Evolutionary conservation across 169 alveolate genomes (phyloP), one percentile per base, ranked within the genome.

Genomic region (Plasmodium ovale): DNA sequence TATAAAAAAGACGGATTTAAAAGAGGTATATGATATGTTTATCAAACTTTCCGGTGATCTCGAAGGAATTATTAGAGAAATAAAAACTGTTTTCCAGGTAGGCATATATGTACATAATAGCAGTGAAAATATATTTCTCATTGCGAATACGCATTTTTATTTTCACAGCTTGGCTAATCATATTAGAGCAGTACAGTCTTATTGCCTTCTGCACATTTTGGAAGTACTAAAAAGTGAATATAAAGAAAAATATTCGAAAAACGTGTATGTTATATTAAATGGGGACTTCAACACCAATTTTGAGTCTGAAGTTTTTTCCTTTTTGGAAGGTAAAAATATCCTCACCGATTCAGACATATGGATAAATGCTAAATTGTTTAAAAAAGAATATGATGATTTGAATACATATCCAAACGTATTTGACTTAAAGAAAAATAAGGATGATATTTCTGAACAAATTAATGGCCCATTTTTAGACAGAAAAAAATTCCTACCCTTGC

Each of bases 71-170:
- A 67, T 82, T 16, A 82, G 49, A 10, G 90, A 67, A 51, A 82
- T 82, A 35, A 82, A 82, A 67, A 82, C 90, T 10, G 68, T 82
- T 31, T 82, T 51, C 33, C 90, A 82, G 33, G 19, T 82, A 51
- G 90, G 90, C n/a, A 82, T 82, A 35, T 82, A 51, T 71, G 21
- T 71, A 44, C 90, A 82, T 67, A 82, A 25, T 33, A 64, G 44
- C 12, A 59, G 54, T 23, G 29, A 9, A 33, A 29, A 33, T 21
- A 33, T 82, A 31, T 82, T 82, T 47, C 39, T 82, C 16, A 69
- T 82, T 23, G 79, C 90, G 7, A 82, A 82, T 33, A 82, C 90
- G 6, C 90, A 82, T 82, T 82, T 82, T 31, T 82, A 82, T 82
- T 82, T 82, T 58, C 90, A 82, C 54, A 82, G 85, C 44, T 35